Evolutionary conservation across 495 filamentous ascomycete genomes (phyloP), one percentile per base, ranked within the genome.

Genomic region (Hyaloscypha variabilis): DNA sequence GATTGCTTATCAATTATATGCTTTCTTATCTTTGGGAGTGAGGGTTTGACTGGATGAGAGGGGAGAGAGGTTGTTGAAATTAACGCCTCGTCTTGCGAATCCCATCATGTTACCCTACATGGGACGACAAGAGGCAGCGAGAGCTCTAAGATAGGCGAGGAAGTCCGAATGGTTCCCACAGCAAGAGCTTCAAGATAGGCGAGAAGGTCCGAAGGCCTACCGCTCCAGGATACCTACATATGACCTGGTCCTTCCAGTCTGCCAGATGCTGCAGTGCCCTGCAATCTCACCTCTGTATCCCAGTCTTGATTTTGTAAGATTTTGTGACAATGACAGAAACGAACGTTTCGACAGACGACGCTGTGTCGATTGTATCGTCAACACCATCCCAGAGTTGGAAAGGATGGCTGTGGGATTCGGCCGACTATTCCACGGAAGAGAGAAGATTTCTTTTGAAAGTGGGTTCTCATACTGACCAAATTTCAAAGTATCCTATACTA

Each of bases 1-100:
- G 19, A 14, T 14, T 42, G 39, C 39, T 42, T 14, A 42, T 42
- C 39, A 42, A 42, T 10, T 14, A 14, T 13, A 13, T 42, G 39
- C n/a, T n/a, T n/a, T n/a, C n/a, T n/a, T 19, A 42, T 13, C 13
- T 8, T 42, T 42, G 8, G 13, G 6, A 42, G 39, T 14, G 39
- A 42, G 13, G 39, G 14, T 6, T 19, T 57, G n/a, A 49, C 50
- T 63, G 51, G 30, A 26, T 30, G 26, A 21, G 24, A 11, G 1
- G 17, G 30, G 34, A 56, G 29, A 62, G 23, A 13, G 1, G 14
- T 30, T 42, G 50, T 57, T 53, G 62, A n/a, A 64, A 64, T 64
- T 58, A 3, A n/a, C 28, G 62, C 62, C 62, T 57, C 51, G 28
- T 64, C 29, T 64, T 64, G 62, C 62, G 62, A 64, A 64, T 64